phyloP scores from a whole-genome alignment of 805 yeast species.

The Candida saitoana region DNA sequence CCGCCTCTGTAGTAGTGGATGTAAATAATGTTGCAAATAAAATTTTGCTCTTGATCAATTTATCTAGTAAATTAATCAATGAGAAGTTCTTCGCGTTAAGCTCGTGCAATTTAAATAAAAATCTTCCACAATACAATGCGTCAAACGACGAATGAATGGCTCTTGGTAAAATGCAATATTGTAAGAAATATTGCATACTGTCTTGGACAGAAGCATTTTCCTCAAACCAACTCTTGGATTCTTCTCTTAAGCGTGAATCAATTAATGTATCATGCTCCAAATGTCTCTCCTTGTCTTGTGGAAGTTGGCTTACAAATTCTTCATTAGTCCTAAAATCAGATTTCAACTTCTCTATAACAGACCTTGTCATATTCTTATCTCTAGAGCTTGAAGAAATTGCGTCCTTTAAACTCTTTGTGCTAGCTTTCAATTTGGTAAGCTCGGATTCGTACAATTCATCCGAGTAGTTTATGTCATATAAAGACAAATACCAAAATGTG shows the following conservation, averaged over 20 bases:
- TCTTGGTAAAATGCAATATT: slow-evolving; percentile 71
- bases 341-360: slow-evolving; percentile 20
- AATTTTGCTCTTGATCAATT: slow-evolving; percentile 45
- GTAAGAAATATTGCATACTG: slow-evolving; percentile 39
- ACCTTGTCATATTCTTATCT: slow-evolving; percentile 19
- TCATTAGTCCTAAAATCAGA: slow-evolving; percentile 21
- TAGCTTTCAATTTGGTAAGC: slow-evolving; percentile 33
- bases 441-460: slow-evolving; percentile 48
- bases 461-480: slow-evolving; percentile 66
- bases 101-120: slow-evolving; percentile 50
- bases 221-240: slow-evolving; percentile 38
- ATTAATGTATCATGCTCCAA: slow-evolving; percentile 31
- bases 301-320: slow-evolving; percentile 22
- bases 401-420: slow-evolving; percentile 31
- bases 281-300: slow-evolving; percentile 45
- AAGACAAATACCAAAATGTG: slow-evolving; percentile 68
- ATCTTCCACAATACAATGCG: slow-evolving; percentile 65
- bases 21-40: slow-evolving; percentile 61
- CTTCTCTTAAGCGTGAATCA: slow-evolving; percentile 21
- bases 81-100: slow-evolving; percentile 31
- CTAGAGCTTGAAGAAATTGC: slow-evolving; percentile 27
- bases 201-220: slow-evolving; percentile 10
- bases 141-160: slow-evolving; percentile 76
- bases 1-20: slow-evolving; percentile 73
- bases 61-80: slow-evolving; percentile 37